Evolutionary conservation across 2,329 filamentous ascomycete genomes (phyloP).

Genomic region (Trichoderma arundinaceum): DNA sequence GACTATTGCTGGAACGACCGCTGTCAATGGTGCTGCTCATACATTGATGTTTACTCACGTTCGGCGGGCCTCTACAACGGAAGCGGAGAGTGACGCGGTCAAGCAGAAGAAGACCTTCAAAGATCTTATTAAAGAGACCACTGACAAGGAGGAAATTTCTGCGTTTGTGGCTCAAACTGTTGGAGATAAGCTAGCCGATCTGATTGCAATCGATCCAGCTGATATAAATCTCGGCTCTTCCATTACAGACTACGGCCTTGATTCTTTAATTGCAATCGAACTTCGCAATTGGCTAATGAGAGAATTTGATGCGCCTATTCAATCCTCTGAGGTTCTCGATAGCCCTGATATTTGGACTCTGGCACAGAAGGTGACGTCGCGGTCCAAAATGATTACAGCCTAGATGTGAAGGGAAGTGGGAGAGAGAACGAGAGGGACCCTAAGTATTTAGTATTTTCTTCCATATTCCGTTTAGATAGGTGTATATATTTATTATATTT

Average conservation of each 20-base stretch:
- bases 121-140: neutral
- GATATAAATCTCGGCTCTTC: neutral
- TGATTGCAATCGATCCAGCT: neutral
- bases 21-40: neutral
- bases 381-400: neutral
- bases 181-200: neutral
- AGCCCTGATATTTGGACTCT: neutral
- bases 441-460: too few species aligned
- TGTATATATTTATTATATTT: too few species aligned
- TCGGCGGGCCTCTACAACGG: neutral
- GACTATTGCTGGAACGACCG: neutral
- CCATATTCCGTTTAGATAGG: too few species aligned
- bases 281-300: neutral
- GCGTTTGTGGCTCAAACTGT: neutral
- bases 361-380: neutral
- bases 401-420: too few species aligned
- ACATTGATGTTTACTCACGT: neutral
- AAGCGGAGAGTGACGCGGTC: neutral
- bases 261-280: neutral
- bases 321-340: neutral
- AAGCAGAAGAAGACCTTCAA: neutral
- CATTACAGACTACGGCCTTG: neutral
- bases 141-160: neutral
- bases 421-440: too few species aligned
- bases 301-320: neutral